Evolutionary conservation across 2,329 filamentous ascomycete species (phyloP).

Genomic region (Aspergillus neotritici): DNA sequence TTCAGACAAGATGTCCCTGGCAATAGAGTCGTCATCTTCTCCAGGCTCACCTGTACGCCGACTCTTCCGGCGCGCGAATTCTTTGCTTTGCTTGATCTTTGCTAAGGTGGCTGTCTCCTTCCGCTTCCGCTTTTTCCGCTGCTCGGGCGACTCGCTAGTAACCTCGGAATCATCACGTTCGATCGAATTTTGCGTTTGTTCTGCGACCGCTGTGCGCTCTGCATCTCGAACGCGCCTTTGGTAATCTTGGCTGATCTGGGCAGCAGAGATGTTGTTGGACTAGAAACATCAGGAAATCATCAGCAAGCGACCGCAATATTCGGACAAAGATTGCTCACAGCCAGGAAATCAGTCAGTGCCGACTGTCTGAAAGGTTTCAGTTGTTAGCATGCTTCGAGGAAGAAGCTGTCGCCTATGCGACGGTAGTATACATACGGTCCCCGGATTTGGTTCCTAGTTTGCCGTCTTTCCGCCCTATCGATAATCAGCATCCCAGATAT

Average conservation of each 20-base stretch:
- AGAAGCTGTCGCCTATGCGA: too few relatives aligned
- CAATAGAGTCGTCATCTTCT: conserved; percentile 45
- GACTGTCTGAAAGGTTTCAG: conserved; percentile 46
- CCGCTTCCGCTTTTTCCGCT: conserved; percentile 53
- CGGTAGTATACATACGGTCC: conserved; percentile 41
- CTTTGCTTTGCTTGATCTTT: conserved; percentile 48
- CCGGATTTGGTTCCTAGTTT: conserved; percentile 30
- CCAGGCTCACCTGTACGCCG: conserved; percentile 39
- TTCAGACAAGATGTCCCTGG: conserved; percentile 50
- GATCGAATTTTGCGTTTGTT: conserved; percentile 24
- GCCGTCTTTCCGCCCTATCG: conserved; percentile 26
- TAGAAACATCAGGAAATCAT: conserved; percentile 17
- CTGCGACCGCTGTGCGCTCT: conserved; percentile 33
- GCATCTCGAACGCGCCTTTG: conserved; percentile 49
- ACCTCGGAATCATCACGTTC: conserved; percentile 31
- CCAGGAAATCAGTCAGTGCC: conserved; percentile 63
- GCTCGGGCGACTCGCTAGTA: conserved; percentile 37
- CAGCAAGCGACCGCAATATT: not conserved
- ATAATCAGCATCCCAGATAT: conserved; percentile 2
- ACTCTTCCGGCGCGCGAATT: conserved; percentile 42
- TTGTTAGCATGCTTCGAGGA: conserved; percentile 7
- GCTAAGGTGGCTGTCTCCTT: conserved; percentile 43
- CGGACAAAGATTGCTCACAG: conserved; percentile 41
- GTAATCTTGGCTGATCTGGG: conserved; percentile 57
- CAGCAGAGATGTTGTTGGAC: conserved; percentile 62